These are phyloP conservation scores for Orobanche coerulescens DNA, from an alignment of 257 asterid species.

Conservation along the genomic window DNA sequence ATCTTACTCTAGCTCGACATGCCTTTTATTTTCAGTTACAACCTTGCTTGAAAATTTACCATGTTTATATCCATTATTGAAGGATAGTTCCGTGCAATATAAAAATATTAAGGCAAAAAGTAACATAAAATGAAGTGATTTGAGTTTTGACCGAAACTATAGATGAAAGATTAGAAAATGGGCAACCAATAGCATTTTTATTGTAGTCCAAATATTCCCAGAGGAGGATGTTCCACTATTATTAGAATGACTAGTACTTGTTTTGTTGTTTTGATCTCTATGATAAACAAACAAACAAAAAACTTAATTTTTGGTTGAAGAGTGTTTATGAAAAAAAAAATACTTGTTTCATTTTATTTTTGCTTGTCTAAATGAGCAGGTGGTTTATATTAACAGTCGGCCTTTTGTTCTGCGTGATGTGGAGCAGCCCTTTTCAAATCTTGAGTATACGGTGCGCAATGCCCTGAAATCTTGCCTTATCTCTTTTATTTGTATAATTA, in stretches of 20 bases:
- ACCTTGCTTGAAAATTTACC: not conserved
- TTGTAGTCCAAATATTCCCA: not conserved
- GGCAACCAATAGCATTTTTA: too few species aligned
- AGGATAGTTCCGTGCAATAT: not conserved
- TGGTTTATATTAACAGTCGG: slow-evolving; percentile 82
- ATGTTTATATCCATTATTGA: not conserved
- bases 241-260: not conserved
- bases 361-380: slow-evolving; percentile 41
- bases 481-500: not conserved
- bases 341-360: slow-evolving; percentile 8
- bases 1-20: not conserved
- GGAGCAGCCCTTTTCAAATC: slow-evolving; percentile 93
- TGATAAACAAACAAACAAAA: not conserved
- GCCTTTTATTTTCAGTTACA: not conserved
- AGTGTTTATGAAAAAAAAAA: not conserved
- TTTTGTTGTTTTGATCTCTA: slow-evolving; percentile 1
- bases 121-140: not conserved
- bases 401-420: slow-evolving; percentile 98
- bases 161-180: too few species aligned
- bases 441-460: slow-evolving; percentile 87
- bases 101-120: not conserved
- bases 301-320: slow-evolving; percentile 15
- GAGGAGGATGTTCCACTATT: not conserved
- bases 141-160: not conserved
- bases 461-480: slow-evolving; percentile 18